Evolutionary conservation across 768 basidiomycete genomes (phyloP), one percentile per base, ranked within the genome.

Genomic region (Infundibulicybe gibba): DNA sequence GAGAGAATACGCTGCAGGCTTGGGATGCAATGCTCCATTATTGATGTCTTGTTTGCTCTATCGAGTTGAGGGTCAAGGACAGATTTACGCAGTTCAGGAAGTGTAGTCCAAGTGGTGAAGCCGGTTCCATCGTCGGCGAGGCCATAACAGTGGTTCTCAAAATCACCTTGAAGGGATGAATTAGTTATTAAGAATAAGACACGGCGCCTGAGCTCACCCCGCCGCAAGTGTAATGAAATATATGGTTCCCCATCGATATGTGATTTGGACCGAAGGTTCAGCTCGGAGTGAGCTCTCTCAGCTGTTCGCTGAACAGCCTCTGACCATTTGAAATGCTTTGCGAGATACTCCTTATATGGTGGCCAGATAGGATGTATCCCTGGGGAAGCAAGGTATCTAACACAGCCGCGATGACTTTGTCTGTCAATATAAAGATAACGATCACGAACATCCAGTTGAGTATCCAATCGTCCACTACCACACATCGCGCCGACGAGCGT

Each of bases 71-170:
- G 73, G 2, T 65, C 55, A 41, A 65, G 54, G 13, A 66, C 56
- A 6, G 66, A 61, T 3, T 56, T 30, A 20, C 53, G 44, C 10
- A 77, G 54, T 14, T 55, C 12, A 13, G 72, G 73, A n/a, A 77
- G 67, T 6, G 72, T 74, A 5, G 67, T 69, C 75, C 73, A 77
- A 5, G 74, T 75, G 6, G 72, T 74, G 58, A 75, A 75, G 9
- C 71, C 71, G 9, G 59, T 56, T 19, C 61, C 58, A 14, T 44
- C 55, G 39, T 63, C 50, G 5, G 69, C 62, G 5, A 75, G 64
- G 38, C 48, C 57, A 38, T 64, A 49, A 32, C 75, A 77, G 51
- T 75, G 73, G 8, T 53, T 58, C 53, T 71, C 68, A 48, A 77
- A 75, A 40, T 75, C 74, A 12, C 69, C 68, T 71, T 32, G 10